Conservation (phyloP, 345 rosid species). For the Toxicodendron radicans region DNA sequence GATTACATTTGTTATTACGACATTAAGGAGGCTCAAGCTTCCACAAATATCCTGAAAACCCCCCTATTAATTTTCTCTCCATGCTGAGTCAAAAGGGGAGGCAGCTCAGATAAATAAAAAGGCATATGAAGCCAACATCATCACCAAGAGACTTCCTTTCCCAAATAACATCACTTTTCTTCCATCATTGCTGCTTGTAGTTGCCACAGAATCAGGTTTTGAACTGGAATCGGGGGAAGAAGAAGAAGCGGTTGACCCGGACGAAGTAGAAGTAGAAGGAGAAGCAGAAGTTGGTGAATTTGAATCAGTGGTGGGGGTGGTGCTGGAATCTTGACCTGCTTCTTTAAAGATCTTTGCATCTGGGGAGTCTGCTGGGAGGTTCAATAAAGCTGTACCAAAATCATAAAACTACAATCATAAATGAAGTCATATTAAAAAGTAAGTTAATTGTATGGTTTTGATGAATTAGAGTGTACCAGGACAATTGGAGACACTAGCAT, state of each 20-base stretch:
- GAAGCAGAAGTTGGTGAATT: slow-evolving; percentile 25
- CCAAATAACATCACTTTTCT: neutral
- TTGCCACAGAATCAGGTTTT: slow-evolving; percentile 24
- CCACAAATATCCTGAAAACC: too few relatives aligned
- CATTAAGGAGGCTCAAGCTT: too few relatives aligned
- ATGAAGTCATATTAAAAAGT: too few relatives aligned
- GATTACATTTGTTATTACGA: too few relatives aligned
- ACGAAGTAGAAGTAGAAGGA: neutral
- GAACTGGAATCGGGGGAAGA: slow-evolving; percentile 22
- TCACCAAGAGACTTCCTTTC: neutral
- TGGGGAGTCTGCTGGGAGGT: slow-evolving; percentile 39
- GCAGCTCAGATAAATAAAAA: neutral
- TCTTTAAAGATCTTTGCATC: slow-evolving; percentile 31
- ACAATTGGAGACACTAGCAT: slow-evolving; percentile 43
- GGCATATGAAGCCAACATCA: neutral
- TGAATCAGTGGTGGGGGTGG: slow-evolving; percentile 23
- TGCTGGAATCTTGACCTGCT: neutral
- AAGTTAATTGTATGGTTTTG: too few relatives aligned
- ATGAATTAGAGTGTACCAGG: slow-evolving; percentile 20
- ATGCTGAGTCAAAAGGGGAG: neutral
- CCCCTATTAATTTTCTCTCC: too few relatives aligned
- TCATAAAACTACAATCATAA: too few relatives aligned
- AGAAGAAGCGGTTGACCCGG: slow-evolving; percentile 4
- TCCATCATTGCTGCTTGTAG: slow-evolving; percentile 31
- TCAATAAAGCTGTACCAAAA: slow-evolving; percentile 29